Evolutionary conservation across 768 basidiomycete genomes (phyloP).

Genomic region (Rhizopogon rudus): DNA sequence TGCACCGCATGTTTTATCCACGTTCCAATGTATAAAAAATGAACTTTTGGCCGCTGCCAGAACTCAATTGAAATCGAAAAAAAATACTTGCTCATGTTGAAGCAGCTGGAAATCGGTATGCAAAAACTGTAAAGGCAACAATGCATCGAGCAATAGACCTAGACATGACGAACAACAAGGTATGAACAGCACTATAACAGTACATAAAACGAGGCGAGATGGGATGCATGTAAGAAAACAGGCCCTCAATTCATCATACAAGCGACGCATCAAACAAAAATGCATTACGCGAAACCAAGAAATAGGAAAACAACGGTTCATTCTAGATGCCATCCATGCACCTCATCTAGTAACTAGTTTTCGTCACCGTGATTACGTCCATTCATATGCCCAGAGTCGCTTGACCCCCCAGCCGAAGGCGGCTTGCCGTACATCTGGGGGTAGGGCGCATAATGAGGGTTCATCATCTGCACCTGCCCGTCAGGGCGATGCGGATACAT

Average conservation of each 20-base stretch:
- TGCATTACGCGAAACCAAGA: constrained; percentile 9
- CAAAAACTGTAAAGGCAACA: constrained; percentile 13
- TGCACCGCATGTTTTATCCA: background rate
- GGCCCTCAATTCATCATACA: constrained; percentile 22
- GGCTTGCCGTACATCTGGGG: constrained; percentile 35
- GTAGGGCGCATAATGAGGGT: constrained; percentile 35
- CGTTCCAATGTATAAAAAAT: background rate
- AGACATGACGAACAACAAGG: constrained; percentile 15
- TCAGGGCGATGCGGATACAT: constrained; percentile 38
- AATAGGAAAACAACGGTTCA: constrained; percentile 7
- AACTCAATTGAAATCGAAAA: background rate
- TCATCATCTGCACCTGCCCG: constrained; percentile 30
- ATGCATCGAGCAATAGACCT: constrained; percentile 15
- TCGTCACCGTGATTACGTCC: constrained; percentile 26
- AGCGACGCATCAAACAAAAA: constrained; percentile 16
- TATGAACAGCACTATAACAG: constrained; percentile 23
- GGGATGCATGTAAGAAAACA: constrained; percentile 8
- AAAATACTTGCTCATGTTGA: background rate
- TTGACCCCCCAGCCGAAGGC: constrained; percentile 28
- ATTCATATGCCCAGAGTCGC: constrained; percentile 15
- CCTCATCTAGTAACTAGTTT: constrained; percentile 20
- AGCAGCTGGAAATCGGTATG: background rate
- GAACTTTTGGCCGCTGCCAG: background rate
- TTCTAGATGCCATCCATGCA: constrained; percentile 13
- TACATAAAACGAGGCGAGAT: constrained; percentile 22